Base-by-base conservation (phyloP, 2,329 filamentous ascomycete species). In the Paraphaeosphaeria sporulosa region DNA sequence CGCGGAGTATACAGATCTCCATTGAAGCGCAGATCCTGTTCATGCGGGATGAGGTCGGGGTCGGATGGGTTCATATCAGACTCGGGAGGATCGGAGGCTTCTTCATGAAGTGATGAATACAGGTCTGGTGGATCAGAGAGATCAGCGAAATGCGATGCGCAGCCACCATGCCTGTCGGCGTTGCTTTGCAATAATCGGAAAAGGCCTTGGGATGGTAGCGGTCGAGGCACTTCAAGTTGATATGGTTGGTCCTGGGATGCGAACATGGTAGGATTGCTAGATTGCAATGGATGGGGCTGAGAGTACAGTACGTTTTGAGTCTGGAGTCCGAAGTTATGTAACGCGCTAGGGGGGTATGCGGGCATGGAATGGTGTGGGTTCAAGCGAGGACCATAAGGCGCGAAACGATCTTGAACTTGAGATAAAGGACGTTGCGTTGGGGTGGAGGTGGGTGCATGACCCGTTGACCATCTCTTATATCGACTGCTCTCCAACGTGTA, bases 1-100 rank as follows among this genome's bases (percentile, higher is more conserved):
- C 84, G 85, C 1, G 92, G 92, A 1, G 92, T 94, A 80, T 95
- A 95, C 58, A 95, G 78, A 71, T 96, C 92, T 51, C 90, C 91
- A 55, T 89, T 88, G 69, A 93, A 96, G 50, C 92, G 86, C 60
- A 93, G 80, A 66, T 80, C 78, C 73, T 94, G 91, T 77, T 94
- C 90, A 65, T 92, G 90, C 6, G 91, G 91, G 12, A 90, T 82
- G 72, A 94, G 81, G 61, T 93, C 90, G 1, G 90, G 89, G 69
- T 94, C 90, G 2, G 86, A 84, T 2, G 91, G 90, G 72, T 92
- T 90, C 90, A 94, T 92, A 75, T 94, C 91, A 70, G 92, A 89
- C 0, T 90, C 88, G 0, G 91, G 90, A 7, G 91, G 91, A 7
- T 89, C 86, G 1, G 88, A 83, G 63, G 91, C 90, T 72, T 92